Conservation (phyloP, 164 flowering plant species). For the Berberis vulgaris region DNA sequence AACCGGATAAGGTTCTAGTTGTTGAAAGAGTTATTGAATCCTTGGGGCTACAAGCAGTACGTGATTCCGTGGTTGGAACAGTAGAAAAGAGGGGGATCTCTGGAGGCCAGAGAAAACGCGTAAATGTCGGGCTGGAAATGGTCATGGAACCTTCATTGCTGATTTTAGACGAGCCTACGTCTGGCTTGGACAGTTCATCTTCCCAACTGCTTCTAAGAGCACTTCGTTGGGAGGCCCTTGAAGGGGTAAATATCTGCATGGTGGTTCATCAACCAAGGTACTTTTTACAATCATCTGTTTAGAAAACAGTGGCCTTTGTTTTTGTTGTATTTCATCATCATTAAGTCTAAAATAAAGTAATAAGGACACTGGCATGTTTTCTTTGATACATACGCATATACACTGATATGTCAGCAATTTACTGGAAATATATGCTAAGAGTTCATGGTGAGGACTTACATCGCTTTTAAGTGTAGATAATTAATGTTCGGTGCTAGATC, state of each 20-base stretch:
- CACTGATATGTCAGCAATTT: too few species aligned
- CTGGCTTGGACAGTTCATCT: conserved; percentile 96
- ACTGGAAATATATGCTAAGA: too few species aligned
- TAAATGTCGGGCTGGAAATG: conserved; percentile 98
- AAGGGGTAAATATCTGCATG: conserved; percentile 93
- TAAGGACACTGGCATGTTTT: too few species aligned
- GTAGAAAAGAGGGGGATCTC: conserved; percentile 98
- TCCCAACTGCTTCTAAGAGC: conserved; percentile 89
- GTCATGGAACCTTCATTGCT: conserved; percentile 96
- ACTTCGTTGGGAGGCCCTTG: conserved; percentile 92
- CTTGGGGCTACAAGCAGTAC: conserved; percentile 70
- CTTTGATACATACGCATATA: too few species aligned
- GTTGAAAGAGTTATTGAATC: conserved; percentile 94
- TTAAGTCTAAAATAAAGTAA: too few species aligned
- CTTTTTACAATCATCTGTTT: background rate
- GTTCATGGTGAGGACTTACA: too few species aligned
- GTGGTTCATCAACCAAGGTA: conserved; percentile 99
- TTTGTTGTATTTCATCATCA: too few species aligned
- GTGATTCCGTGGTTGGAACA: conserved; percentile 92
- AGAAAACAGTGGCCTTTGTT: background rate
- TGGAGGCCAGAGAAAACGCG: conserved; percentile 97
- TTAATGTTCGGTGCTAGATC: too few species aligned
- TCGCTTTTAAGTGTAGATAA: too few species aligned
- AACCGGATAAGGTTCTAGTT: conserved; percentile 81
- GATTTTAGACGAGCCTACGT: conserved; percentile 93